Evolutionary conservation across 163 green algal species (phyloP).

Genomic region (Scenedesmus sp.): DNA sequence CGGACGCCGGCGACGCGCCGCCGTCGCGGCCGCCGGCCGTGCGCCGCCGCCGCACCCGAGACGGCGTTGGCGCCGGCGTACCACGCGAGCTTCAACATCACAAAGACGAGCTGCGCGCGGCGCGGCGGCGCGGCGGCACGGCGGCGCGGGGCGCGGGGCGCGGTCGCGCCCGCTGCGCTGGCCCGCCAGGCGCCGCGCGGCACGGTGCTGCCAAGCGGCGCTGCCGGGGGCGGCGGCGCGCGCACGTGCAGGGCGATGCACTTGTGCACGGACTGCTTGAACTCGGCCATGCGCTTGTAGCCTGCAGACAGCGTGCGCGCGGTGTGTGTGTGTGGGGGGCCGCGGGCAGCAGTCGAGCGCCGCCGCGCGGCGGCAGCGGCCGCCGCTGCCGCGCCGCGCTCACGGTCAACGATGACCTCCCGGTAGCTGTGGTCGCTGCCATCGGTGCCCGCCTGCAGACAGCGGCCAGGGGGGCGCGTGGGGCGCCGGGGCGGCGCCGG

Average conservation of each 20-base stretch:
- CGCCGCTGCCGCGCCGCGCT: neutral
- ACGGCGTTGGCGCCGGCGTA: neutral
- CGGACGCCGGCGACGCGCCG: too few relatives aligned
- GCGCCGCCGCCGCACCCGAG: too few relatives aligned
- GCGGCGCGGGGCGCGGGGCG: too few relatives aligned
- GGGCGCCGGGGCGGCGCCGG: neutral
- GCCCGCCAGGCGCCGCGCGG: too few relatives aligned
- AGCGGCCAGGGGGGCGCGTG: neutral
- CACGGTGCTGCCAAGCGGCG: too few relatives aligned
- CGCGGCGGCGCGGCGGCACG: slow-evolving; percentile 1
- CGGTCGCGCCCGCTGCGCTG: too few relatives aligned
- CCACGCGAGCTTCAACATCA: slow-evolving; percentile 17
- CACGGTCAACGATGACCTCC: slow-evolving; percentile 45
- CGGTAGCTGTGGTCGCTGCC: slow-evolving; percentile 39
- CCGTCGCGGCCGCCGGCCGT: too few relatives aligned
- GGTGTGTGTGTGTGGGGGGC: neutral
- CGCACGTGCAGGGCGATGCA: slow-evolving; percentile 37
- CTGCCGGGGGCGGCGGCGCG: neutral
- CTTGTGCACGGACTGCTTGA: slow-evolving; percentile 35
- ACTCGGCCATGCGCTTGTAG: slow-evolving; percentile 42
- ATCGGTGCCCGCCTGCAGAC: slow-evolving; percentile 46
- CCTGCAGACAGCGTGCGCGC: too few relatives aligned
- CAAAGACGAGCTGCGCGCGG: slow-evolving; percentile 14
- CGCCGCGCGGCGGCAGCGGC: too few relatives aligned
- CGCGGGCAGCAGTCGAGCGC: too few relatives aligned